Base-by-base conservation (phyloP, 2,329 filamentous ascomycete species). In the Tolypocladium pustulatum region DNA sequence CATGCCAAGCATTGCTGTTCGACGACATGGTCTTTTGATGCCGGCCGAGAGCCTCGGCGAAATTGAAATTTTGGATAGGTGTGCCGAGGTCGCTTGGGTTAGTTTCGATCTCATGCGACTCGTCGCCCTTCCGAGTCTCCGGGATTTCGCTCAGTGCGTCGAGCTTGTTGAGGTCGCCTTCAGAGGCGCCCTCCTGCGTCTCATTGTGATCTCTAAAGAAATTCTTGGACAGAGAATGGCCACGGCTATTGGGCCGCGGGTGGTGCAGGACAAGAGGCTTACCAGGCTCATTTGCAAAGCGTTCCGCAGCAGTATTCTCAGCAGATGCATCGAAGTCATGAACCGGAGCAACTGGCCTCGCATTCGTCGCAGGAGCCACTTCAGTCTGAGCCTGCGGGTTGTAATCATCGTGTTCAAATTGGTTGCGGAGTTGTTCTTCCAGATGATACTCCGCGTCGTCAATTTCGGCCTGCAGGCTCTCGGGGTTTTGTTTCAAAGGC, bases 381-480 rank as follows among this genome's bases (percentile, higher is more conserved):
- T 71, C 68, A 2, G 65, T 64, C 57, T 75, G 72, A 46, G 80
- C 76, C 55, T 86, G 84, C 2, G 86, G 87, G 65, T 85, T 89
- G 67, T 90, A 88, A 64, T 90, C 88, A 58, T 89, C 87, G 64
- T 91, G 87, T 60, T 92, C 88, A 55, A 93, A 78, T 66, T 93
- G 87, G 57, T 88, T 86, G 56, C 90, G 85, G 61, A 92, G 85
- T 61, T 90, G 86, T 68, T 91, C 85, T 68, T 92, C 89, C 61
- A 94, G 73, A 65, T 93, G 90, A 67, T 94, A 93, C 66, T 96
- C 90, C 5, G 89, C 87, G 67, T 92, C 89, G 55, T 94, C 88
- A 58, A 95, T 87, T 64, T 94, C 91, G 61, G 87, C 87, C 69
- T 96, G 91, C 30, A 96, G 79, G 64, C 91, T 91, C 65, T 92